phyloP scores from a whole-genome alignment of 2,329 filamentous ascomycete genomes.

The Drechslerella dactyloides region DNA sequence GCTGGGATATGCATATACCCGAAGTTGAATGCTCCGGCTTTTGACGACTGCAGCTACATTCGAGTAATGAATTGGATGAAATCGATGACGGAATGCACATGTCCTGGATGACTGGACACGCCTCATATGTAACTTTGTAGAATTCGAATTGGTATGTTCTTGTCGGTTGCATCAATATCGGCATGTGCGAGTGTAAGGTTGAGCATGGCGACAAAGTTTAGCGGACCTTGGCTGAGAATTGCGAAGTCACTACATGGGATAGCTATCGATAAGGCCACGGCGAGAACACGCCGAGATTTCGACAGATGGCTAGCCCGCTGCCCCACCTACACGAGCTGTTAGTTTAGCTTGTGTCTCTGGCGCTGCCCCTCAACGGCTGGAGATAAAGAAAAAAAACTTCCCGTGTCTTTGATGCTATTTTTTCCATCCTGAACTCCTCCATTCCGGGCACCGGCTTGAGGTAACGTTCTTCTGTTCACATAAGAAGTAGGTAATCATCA shows the following conservation, averaged over 20 bases:
- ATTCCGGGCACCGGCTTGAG: neutral
- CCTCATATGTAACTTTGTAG: neutral
- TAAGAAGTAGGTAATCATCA: neutral
- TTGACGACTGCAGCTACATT: neutral
- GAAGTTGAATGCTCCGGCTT: conserved; percentile 2
- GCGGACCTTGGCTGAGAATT: too few relatives aligned
- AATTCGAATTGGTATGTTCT: neutral
- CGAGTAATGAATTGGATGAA: neutral
- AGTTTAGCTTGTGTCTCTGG: neutral
- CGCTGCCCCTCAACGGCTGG: neutral
- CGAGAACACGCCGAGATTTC: too few relatives aligned
- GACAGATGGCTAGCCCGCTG: neutral
- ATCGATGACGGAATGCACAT: neutral
- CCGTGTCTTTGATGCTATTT: neutral
- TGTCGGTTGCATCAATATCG: neutral
- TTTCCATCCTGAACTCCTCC: conserved; percentile 1
- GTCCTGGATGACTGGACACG: neutral
- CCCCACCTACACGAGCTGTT: neutral
- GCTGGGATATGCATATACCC: neutral
- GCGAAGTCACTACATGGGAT: too few relatives aligned
- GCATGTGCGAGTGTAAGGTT: too few relatives aligned
- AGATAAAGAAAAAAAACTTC: neutral
- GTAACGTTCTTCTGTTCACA: neutral
- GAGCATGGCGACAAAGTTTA: too few relatives aligned
- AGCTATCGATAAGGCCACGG: too few relatives aligned